A percentile compares a stretch with the other conserved stretches of the same genome.
Conservation (phyloP, 2,329 filamentous ascomycete species). For the Alternaria viburni region DNA sequence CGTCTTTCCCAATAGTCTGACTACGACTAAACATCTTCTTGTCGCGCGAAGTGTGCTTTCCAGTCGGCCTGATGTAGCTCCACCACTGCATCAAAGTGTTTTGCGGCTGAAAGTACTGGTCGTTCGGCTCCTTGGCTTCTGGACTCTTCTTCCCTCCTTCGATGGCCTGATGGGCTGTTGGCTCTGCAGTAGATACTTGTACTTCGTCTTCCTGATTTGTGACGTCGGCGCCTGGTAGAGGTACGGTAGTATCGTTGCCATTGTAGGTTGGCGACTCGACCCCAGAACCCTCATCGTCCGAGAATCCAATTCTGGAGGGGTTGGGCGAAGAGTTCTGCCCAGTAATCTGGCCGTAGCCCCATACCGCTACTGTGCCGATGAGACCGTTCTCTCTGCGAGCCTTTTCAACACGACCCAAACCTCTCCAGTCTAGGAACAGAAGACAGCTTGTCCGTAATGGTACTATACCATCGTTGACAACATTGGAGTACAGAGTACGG, state of each 20-base stretch:
- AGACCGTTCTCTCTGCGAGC: slow-evolving; percentile 89
- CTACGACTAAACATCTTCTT: slow-evolving; percentile 57
- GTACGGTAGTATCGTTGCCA: slow-evolving; percentile 62
- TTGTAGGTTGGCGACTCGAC: slow-evolving; percentile 39
- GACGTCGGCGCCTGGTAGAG: slow-evolving; percentile 71
- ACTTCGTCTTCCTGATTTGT: slow-evolving; percentile 68
- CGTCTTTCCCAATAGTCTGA: slow-evolving; percentile 39
- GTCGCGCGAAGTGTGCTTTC: slow-evolving; percentile 74
- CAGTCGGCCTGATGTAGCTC: slow-evolving; percentile 72
- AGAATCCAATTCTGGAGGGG: slow-evolving; percentile 49
- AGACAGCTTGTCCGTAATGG: slow-evolving; percentile 93
- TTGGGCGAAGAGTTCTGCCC: slow-evolving; percentile 69
- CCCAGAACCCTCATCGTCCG: slow-evolving; percentile 37
- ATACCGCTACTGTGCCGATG: slow-evolving; percentile 89
- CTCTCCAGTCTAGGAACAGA: slow-evolving; percentile 97
- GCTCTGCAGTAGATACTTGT: slow-evolving; percentile 49
- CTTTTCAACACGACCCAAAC: slow-evolving; percentile 90
- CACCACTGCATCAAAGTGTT: slow-evolving; percentile 64
- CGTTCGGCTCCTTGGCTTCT: slow-evolving; percentile 19
- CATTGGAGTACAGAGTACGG: slow-evolving; percentile 92
- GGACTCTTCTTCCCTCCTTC: slow-evolving; percentile 35
- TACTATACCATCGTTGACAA: slow-evolving; percentile 97
- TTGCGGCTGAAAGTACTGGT: slow-evolving; percentile 40
- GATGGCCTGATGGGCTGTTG: slow-evolving; percentile 40
- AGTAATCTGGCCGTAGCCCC: slow-evolving; percentile 93